phyloP scores from a whole-genome alignment of 225 moss, liverwort and hornwort species.

The Polytrichum commune region DNA sequence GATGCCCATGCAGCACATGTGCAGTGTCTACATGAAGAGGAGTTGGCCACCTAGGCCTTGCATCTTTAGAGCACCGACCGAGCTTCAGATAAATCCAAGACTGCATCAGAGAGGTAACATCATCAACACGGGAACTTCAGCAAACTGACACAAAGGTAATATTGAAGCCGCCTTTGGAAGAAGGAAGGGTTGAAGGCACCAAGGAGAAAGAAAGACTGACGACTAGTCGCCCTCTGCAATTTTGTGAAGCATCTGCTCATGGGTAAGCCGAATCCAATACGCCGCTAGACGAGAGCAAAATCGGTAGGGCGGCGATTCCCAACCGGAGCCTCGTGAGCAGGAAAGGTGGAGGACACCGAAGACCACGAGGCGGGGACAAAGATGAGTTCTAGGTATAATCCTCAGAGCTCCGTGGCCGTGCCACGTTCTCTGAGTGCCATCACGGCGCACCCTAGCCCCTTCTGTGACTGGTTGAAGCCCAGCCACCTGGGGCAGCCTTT shows the following conservation, averaged over 20 bases:
- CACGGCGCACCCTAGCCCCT: conserved; percentile 67
- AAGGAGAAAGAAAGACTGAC: background rate
- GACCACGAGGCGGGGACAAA: conserved; percentile 36
- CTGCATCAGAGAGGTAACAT: background rate
- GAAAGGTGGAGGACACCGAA: conserved; percentile 55
- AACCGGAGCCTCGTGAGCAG: conserved; percentile 9
- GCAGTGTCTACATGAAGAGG: conserved; percentile 46
- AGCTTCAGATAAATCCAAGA: conserved; percentile 46
- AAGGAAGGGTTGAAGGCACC: background rate
- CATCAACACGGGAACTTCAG: background rate
- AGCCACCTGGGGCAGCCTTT: conserved; percentile 61
- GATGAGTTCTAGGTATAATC: conserved; percentile 85
- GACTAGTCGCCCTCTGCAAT: background rate
- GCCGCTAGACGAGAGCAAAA: too few relatives aligned
- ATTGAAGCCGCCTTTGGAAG: background rate
- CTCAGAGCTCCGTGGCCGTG: conserved; percentile 86
- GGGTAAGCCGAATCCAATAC: too few relatives aligned
- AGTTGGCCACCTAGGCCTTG: conserved; percentile 48
- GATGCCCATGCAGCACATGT: conserved; percentile 7
- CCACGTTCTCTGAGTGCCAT: conserved; percentile 79
- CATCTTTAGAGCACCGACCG: conserved; percentile 48
- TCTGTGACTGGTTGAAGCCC: conserved; percentile 81
- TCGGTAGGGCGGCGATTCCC: background rate
- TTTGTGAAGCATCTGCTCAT: background rate
- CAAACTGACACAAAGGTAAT: background rate